Conservation (phyloP, 129 eudicot species). For the Cynara cardunculus region DNA sequence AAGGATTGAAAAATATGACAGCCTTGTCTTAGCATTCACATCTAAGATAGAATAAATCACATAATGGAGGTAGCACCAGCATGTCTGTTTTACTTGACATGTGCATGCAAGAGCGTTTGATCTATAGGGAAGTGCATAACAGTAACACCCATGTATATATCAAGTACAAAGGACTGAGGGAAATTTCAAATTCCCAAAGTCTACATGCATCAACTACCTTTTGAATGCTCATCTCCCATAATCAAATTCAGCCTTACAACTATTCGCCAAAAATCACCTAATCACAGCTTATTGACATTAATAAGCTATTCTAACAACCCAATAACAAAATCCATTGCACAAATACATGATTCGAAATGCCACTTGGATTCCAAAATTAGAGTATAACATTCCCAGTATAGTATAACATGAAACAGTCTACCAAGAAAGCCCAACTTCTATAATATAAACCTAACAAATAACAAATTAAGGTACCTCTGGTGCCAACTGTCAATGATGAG, state of each 20-base stretch:
- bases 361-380: neutral
- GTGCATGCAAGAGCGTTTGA: neutral
- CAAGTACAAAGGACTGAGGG: neutral
- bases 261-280: neutral
- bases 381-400: neutral
- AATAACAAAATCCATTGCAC: neutral
- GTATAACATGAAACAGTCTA: neutral
- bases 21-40: neutral
- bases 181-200: neutral
- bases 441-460: neutral
- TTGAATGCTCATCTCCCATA: neutral
- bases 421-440: conserved; percentile 1
- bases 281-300: neutral
- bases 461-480: conserved; percentile 46
- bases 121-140: neutral
- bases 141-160: neutral
- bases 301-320: neutral
- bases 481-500: conserved; percentile 61
- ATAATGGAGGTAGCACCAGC: neutral
- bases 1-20: neutral
- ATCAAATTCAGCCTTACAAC: neutral
- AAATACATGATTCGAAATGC: neutral
- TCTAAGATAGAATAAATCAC: neutral
- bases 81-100: neutral
- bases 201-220: neutral